A percentile compares a stretch with the other conserved stretches of the same genome.
phyloP scores from a whole-genome alignment of 1,139 yeast genomes.

The Pichia sp. region DNA sequence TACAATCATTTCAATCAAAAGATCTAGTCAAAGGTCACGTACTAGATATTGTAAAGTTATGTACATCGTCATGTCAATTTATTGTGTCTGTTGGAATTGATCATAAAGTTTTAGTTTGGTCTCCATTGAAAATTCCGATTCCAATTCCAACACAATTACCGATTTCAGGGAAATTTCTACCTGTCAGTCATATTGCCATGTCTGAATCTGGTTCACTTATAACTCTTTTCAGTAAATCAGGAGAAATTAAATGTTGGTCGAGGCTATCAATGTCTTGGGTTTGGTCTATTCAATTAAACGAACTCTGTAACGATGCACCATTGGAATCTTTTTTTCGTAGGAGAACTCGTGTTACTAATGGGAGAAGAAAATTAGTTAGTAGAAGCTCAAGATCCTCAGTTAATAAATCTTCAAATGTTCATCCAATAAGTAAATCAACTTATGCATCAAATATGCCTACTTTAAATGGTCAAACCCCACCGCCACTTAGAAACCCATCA shows the following conservation, averaged over 20 bases:
- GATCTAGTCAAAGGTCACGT: slow-evolving; percentile 53
- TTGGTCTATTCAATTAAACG: slow-evolving; percentile 41
- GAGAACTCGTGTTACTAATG: slow-evolving; percentile 17
- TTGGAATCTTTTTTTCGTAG: slow-evolving; percentile 56
- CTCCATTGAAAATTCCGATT: slow-evolving; percentile 49
- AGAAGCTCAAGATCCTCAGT: slow-evolving; percentile 1
- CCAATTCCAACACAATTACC: slow-evolving; percentile 43
- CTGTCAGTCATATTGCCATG: slow-evolving; percentile 54
- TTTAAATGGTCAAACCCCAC: neutral
- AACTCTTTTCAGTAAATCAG: slow-evolving; percentile 49
- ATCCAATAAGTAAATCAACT: neutral
- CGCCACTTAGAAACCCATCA: neutral
- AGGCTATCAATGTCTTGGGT: slow-evolving; percentile 44
- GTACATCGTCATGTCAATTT: slow-evolving; percentile 53
- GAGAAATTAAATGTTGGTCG: slow-evolving; percentile 54
- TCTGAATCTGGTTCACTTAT: slow-evolving; percentile 57
- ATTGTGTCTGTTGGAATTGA: slow-evolving; percentile 69
- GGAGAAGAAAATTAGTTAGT: slow-evolving; percentile 14
- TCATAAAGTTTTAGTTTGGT: slow-evolving; percentile 67
- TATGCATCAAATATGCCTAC: no score
- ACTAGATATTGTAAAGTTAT: slow-evolving; percentile 56
- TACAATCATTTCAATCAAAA: slow-evolving; percentile 34
- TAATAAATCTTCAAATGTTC: neutral
- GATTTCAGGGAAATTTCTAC: slow-evolving; percentile 51
- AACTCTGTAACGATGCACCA: slow-evolving; percentile 32